Conservation (phyloP, 305 asterid species). For the Salvia sclarea region DNA sequence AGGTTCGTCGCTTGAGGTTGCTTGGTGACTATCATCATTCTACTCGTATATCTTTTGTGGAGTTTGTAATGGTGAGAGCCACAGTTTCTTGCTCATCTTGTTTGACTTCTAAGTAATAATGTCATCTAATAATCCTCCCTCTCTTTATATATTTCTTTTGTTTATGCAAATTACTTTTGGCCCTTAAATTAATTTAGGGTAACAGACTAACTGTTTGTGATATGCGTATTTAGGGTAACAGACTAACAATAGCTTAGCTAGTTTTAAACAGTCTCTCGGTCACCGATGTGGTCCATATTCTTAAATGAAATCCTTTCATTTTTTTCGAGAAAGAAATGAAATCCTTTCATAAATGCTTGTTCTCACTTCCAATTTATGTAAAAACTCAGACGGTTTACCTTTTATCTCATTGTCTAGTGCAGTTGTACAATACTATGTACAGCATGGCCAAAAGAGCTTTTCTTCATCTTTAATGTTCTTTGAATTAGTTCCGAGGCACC, state of each 20-base stretch:
- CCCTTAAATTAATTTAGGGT: not conserved
- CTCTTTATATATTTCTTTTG: not conserved
- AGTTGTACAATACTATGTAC: not conserved
- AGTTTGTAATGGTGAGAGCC: constrained; percentile 81
- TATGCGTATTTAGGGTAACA: not conserved
- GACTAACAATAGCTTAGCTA: constrained; percentile 1
- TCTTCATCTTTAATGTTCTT: not conserved
- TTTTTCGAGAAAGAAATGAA: too few species aligned
- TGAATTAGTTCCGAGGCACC: not conserved
- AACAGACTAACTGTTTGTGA: not conserved
- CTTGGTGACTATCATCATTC: constrained; percentile 93
- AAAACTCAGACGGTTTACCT: not conserved
- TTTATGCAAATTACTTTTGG: constrained; percentile 7
- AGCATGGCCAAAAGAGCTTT: not conserved
- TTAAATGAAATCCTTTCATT: not conserved
- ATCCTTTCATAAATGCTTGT: not conserved
- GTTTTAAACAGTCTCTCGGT: not conserved
- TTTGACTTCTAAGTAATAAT: constrained; percentile 18
- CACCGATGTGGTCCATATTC: not conserved
- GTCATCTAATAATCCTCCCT: constrained; percentile 7
- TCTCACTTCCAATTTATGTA: not conserved
- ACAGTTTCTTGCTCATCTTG: constrained; percentile 27
- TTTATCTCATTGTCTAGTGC: constrained; percentile 1
- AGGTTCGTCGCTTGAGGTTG: constrained; percentile 93
- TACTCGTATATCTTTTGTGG: constrained; percentile 90